Evolutionary conservation across 1,284 basidiomycete species (phyloP).

Genomic region (Prillingera fragicola): DNA sequence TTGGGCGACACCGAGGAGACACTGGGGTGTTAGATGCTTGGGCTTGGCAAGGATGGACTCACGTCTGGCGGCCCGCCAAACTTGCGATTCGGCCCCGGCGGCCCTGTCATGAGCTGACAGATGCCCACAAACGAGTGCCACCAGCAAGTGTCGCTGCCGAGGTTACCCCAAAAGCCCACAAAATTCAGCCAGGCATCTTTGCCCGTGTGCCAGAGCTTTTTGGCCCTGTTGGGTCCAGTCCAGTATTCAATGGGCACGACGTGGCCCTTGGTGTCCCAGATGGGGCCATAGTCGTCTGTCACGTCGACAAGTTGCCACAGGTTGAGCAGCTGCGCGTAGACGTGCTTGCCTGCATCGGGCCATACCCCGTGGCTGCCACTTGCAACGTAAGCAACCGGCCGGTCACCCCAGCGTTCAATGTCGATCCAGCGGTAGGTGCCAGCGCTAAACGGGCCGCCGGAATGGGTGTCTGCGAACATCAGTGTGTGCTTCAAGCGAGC

Average conservation of each 20-base stretch:
- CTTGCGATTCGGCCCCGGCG: constrained; percentile 37
- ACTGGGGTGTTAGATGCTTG: constrained; percentile 15
- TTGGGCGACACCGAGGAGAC: constrained; percentile 25
- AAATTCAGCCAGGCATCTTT: constrained; percentile 39
- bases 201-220: constrained; percentile 24
- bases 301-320: constrained; percentile 39
- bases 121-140: constrained; percentile 33
- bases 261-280: constrained; percentile 41
- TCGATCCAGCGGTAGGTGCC: constrained; percentile 42
- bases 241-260: constrained; percentile 40
- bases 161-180: constrained; percentile 39
- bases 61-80: constrained; percentile 37
- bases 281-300: constrained; percentile 38
- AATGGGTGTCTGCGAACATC: constrained; percentile 28
- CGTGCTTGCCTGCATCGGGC: constrained; percentile 39
- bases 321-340: constrained; percentile 31
- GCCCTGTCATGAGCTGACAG: constrained; percentile 40
- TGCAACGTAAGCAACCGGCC: constrained; percentile 42
- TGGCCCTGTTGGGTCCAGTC: constrained; percentile 20
- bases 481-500: too few relatives aligned
- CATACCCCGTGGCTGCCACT: constrained; percentile 44
- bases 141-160: constrained; percentile 37
- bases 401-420: constrained; percentile 26
- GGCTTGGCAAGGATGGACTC: constrained; percentile 4
- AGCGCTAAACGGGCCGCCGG: constrained; percentile 32